Evolutionary conservation across 352 stramenopile species (phyloP).

Genomic region (Globisporangium recalcitrans): DNA sequence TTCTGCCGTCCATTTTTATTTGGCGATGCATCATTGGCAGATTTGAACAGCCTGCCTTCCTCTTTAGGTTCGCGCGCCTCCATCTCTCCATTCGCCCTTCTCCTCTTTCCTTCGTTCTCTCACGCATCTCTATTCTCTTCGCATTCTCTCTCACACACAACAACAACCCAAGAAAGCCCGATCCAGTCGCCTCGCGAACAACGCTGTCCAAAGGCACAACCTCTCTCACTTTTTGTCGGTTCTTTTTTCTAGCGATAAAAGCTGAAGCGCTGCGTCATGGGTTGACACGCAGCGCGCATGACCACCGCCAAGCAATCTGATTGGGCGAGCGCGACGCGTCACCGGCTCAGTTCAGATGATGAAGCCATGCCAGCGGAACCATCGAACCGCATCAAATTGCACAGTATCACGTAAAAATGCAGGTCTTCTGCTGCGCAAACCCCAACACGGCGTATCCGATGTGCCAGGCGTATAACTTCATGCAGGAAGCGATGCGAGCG

Average conservation of each 20-base stretch:
- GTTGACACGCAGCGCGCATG: conserved; percentile 6
- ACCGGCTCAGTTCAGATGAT: conserved; percentile 10
- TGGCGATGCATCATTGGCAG: background rate
- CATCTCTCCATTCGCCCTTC: too few species aligned
- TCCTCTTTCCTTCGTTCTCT: too few species aligned
- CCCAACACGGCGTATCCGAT: background rate
- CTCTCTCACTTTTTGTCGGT: too few species aligned
- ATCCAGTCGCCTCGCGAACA: background rate
- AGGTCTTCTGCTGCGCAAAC: background rate
- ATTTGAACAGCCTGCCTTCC: background rate
- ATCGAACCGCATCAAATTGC: background rate
- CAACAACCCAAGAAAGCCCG: too few species aligned
- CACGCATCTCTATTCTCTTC: too few species aligned
- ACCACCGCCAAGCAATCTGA: background rate
- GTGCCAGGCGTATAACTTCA: background rate
- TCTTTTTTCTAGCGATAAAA: conserved; percentile 10
- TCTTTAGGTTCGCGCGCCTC: too few species aligned
- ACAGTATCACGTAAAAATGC: background rate
- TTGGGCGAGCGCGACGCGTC: conserved; percentile 7
- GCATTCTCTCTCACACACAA: too few species aligned
- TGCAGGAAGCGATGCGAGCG: background rate
- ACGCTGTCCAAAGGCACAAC: too few species aligned
- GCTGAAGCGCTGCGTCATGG: background rate
- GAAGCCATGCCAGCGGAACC: conserved; percentile 6
- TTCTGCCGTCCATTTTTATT: background rate